Base-by-base conservation (phyloP, 1,284 basidiomycete species). In the Chondrostereum purpureum region DNA sequence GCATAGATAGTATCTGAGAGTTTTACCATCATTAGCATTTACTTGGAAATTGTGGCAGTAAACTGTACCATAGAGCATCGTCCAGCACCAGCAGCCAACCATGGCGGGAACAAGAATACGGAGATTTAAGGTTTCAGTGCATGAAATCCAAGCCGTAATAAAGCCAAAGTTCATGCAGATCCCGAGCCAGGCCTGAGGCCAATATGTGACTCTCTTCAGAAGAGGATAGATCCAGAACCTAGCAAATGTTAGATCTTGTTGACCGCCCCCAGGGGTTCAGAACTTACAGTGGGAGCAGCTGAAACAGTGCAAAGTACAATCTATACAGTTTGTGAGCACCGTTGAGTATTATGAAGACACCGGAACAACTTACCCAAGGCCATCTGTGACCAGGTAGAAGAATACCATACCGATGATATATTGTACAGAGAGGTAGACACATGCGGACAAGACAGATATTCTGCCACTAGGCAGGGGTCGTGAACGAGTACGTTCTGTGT, bases 161-260 rank as follows among this genome's bases (percentile, higher is more conserved):
- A 60, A 46, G 2, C 63, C 64, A 48, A 57, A 61, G 43, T 62
- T 65, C 37, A 63, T 61, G 1, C 13, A 35, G 43, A 6, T 49
- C 73, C 77, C 78, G 4, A 83, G 65, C 44, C 77, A 75, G 17
- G 78, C 66, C 58, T 88, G 85, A 10, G 86, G 85, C 75, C 83
- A 87, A 59, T 83, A 78, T 0, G 85, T 72, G 45, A 64, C 66
- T 0, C 79, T 66, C 61, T 83, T 83, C 73, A 80, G 78, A 24
- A 79, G 60, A 2, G 80, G 80, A 56, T 83, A 83, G 3, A 75
- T 52, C 3, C 27, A 31, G n/a, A 31, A 39, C 45, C 10, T 39
- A 20, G 6, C 41, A 11, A 4, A 24, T 27, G 22, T 8, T 23
- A 42, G 16, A 12, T 14, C 13, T 6, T 16, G 13, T n/a, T n/a